Percentiles rank a stretch among this genome's conserved stretches.
phyloP scores from a whole-genome alignment of 2,329 filamentous ascomycete genomes.

The Aureobasidium leucospermi region DNA sequence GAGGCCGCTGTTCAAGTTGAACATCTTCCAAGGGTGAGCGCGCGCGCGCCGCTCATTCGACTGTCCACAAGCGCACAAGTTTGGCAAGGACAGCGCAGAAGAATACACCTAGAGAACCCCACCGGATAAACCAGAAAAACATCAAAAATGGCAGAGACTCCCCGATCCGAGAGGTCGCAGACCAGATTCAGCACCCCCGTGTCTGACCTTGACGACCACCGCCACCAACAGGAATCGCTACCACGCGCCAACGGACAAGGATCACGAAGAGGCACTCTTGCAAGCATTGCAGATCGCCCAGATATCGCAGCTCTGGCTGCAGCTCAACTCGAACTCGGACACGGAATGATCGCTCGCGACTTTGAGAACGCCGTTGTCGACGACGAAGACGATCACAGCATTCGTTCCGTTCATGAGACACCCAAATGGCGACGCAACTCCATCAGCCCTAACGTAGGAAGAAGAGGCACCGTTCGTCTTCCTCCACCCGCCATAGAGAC shows the following conservation, averaged over 20 bases:
- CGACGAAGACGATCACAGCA: constrained; percentile 57
- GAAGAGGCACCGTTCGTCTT: constrained; percentile 36
- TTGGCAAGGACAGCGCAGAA: background rate
- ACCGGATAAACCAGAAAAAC: constrained; percentile 21
- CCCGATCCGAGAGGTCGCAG: constrained; percentile 60
- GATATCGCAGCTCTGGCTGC: constrained; percentile 38
- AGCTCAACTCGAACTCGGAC: constrained; percentile 35
- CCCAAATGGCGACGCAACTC: constrained; percentile 31
- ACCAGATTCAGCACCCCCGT: constrained; percentile 66
- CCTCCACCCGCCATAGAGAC: background rate
- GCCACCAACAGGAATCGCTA: constrained; percentile 55
- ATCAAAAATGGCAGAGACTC: constrained; percentile 44
- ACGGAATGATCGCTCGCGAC: constrained; percentile 55
- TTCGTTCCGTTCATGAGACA: constrained; percentile 31
- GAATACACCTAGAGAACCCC: background rate
- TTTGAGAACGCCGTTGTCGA: constrained; percentile 82
- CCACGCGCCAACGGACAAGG: constrained; percentile 43
- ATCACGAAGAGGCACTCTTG: constrained; percentile 63
- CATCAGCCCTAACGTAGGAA: constrained; percentile 29
- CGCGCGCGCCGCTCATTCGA: constrained; percentile 46
- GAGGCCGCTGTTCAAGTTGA: constrained; percentile 45
- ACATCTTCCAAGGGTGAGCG: constrained; percentile 44
- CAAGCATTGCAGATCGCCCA: constrained; percentile 51
- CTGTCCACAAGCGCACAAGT: background rate
- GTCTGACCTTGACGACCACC: constrained; percentile 82